phyloP scores from a whole-genome alignment of 225 moss, liverwort and hornwort genomes.

The Sphagnum contortum region DNA sequence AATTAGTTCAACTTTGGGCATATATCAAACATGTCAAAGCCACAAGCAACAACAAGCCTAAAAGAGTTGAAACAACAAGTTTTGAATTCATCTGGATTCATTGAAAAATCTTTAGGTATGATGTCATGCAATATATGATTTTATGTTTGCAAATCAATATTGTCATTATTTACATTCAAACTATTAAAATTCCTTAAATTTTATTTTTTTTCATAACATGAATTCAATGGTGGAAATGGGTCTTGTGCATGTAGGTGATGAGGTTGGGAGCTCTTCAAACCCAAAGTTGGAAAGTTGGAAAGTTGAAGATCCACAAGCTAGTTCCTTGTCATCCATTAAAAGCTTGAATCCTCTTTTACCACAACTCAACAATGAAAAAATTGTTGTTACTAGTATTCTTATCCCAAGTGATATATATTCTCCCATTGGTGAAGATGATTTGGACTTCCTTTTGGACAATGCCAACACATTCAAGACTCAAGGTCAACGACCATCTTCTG shows the following conservation, averaged over 20 bases:
- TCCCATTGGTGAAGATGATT: constrained; percentile 20
- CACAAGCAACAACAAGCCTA: constrained; percentile 56
- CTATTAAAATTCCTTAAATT: too few relatives aligned
- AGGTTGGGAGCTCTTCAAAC: constrained; percentile 55
- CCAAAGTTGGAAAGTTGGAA: constrained; percentile 35
- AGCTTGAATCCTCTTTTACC: constrained; percentile 60
- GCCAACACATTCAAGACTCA: constrained; percentile 42
- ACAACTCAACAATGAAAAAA: constrained; percentile 26
- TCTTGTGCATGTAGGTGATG: constrained; percentile 59
- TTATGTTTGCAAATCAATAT: too few relatives aligned
- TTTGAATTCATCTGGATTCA: constrained; percentile 19
- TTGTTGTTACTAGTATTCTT: not conserved
- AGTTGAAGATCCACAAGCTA: too few relatives aligned
- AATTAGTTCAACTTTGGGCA: constrained; percentile 93
- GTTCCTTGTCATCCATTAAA: constrained; percentile 41
- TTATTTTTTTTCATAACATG: constrained; percentile 4
- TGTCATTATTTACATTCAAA: too few relatives aligned
- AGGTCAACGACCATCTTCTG: constrained; percentile 4
- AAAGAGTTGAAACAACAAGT: constrained; percentile 76
- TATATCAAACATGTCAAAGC: constrained; percentile 56
- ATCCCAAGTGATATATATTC: constrained; percentile 21
- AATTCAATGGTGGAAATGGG: constrained; percentile 50
- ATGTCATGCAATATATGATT: too few relatives aligned
- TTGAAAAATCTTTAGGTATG: too few relatives aligned
- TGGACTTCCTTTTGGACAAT: constrained; percentile 12